A percentile compares a stretch with the other conserved stretches of the same genome.
phyloP scores from a whole-genome alignment of 2,329 filamentous ascomycete genomes.

The Trematosphaeria pertusa region DNA sequence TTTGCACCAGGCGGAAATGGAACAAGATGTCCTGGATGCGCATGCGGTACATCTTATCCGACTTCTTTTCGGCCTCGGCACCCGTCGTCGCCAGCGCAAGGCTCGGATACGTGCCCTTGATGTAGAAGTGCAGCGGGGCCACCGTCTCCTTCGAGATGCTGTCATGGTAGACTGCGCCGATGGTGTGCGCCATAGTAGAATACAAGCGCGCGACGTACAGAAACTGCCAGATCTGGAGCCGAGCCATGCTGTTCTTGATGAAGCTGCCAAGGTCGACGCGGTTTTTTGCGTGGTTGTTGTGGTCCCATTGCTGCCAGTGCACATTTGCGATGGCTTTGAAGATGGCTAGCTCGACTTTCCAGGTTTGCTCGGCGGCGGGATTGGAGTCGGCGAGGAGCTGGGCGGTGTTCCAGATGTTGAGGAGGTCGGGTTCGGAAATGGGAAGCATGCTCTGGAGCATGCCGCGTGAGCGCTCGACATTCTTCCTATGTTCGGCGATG shows the following conservation, averaged over 20 bases:
- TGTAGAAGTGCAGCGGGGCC: background rate
- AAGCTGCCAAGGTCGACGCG: background rate
- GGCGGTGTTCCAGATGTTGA: background rate
- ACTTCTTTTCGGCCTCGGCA: background rate
- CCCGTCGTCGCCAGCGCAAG: background rate
- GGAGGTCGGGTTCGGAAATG: background rate
- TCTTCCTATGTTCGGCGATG: background rate
- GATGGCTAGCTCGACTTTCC: background rate
- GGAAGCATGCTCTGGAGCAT: background rate
- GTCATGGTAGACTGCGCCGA: background rate
- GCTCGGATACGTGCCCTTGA: background rate
- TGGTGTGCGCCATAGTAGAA: background rate
- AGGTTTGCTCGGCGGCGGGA: background rate
- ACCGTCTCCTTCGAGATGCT: background rate
- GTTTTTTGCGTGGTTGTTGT: background rate
- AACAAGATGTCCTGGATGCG: background rate
- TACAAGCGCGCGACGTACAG: background rate
- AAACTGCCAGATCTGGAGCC: background rate
- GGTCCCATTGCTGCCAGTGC: background rate
- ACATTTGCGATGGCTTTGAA: background rate
- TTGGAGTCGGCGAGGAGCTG: background rate
- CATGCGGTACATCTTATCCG: background rate
- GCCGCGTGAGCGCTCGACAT: background rate
- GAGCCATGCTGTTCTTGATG: background rate
- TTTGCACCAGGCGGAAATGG: background rate